Conservation (phyloP, 257 asterid genomes). For the Salvia hispanica region DNA sequence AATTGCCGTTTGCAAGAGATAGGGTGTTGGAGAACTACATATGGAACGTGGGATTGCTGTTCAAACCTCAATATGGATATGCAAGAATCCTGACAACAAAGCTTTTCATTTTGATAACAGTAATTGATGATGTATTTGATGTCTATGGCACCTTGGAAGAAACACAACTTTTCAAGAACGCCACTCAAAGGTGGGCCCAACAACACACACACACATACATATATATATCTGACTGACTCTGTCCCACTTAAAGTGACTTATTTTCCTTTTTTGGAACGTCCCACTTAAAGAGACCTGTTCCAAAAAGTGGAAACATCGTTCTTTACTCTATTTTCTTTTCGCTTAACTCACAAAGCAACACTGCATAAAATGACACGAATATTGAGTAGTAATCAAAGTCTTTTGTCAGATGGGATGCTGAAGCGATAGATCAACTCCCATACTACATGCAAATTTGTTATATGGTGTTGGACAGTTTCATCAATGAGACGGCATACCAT, state of each 20-base stretch:
- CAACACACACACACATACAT: no score
- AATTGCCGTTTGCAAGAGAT: conserved; percentile 52
- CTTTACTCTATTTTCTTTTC: no score
- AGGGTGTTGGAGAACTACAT: conserved; percentile 49
- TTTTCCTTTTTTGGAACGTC: no score
- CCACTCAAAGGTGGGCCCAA: not conserved
- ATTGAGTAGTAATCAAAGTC: not conserved
- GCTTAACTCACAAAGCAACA: no score
- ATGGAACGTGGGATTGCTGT: conserved; percentile 37
- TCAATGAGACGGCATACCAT: conserved; percentile 15
- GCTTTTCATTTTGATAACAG: conserved; percentile 18
- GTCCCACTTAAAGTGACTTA: no score
- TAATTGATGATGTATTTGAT: conserved; percentile 32
- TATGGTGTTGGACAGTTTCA: not conserved
- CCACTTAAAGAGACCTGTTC: no score
- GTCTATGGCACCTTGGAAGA: conserved; percentile 36
- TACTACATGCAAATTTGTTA: conserved; percentile 10
- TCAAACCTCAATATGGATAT: conserved; percentile 32
- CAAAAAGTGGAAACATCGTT: no score
- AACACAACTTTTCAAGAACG: not conserved
- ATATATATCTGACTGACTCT: no score
- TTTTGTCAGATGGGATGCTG: conserved; percentile 7
- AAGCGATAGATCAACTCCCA: not conserved
- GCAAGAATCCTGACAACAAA: conserved; percentile 22
- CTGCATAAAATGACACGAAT: not conserved